A percentile compares a stretch with the other conserved stretches of the same genome.
These are phyloP conservation scores for Arxiozyma slooffiae DNA, from an alignment of 1,139 yeast species.

Conservation along the genomic window DNA sequence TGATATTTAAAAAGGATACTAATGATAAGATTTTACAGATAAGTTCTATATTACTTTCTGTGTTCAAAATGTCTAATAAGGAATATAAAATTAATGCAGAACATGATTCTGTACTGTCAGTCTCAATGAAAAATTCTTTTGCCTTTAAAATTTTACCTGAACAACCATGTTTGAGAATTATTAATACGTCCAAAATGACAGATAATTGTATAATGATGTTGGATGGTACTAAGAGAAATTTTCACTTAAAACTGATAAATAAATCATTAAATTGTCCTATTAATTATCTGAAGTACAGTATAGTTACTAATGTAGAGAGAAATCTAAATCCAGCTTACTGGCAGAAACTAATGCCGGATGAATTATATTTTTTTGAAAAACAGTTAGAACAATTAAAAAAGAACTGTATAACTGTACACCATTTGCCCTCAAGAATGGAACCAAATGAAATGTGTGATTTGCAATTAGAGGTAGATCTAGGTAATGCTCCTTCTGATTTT, in stretches of 20 bases:
- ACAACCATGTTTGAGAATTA: conserved; percentile 25
- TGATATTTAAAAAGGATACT: conserved; percentile 40
- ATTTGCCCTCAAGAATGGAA: conserved; percentile 16
- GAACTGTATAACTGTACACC: conserved; percentile 14
- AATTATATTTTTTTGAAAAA: conserved; percentile 20
- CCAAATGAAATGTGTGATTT: conserved; percentile 31
- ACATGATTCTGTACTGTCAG: background rate
- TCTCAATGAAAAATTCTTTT: conserved; percentile 3
- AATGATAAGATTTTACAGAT: conserved; percentile 27
- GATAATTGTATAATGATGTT: conserved; percentile 43
- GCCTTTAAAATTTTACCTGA: conserved; percentile 23
- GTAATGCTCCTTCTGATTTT: conserved; percentile 30
- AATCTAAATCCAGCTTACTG: conserved; percentile 24
- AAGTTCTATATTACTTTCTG: conserved; percentile 38
- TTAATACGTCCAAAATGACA: conserved; percentile 17
- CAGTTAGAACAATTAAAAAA: conserved; percentile 20
- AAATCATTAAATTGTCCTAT: conserved; percentile 25
- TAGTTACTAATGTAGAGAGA: conserved; percentile 22
- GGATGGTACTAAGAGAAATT: conserved; percentile 60
- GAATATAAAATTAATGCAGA: conserved; percentile 14
- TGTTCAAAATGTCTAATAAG: conserved; percentile 37
- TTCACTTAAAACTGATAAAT: conserved; percentile 48
- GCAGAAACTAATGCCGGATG: conserved; percentile 24
- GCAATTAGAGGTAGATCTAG: conserved; percentile 39
- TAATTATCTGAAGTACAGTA: conserved; percentile 19